Evolutionary conservation across 768 basidiomycete genomes (phyloP).

Genomic region (Fomitopsis pulvina): DNA sequence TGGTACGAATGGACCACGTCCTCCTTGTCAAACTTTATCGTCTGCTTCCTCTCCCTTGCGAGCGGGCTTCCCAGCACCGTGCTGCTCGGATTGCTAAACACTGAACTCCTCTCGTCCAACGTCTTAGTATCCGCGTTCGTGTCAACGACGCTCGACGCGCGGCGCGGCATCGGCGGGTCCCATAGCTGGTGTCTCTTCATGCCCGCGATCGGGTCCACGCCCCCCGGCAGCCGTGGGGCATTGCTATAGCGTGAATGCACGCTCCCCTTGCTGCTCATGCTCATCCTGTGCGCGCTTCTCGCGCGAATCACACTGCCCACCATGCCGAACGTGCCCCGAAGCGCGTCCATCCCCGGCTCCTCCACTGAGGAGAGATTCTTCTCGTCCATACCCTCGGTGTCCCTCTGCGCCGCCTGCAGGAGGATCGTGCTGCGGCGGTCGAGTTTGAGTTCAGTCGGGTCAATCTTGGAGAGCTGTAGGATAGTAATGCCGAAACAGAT

Average conservation of each 20-base stretch:
- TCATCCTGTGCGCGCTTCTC: constrained; percentile 35
- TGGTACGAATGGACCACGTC: constrained; percentile 75
- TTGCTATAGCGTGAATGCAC: constrained; percentile 20
- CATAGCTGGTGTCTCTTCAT: constrained; percentile 81
- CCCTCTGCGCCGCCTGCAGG: constrained; percentile 73
- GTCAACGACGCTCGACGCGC: constrained; percentile 2
- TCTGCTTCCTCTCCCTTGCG: constrained; percentile 29
- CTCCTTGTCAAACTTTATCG: constrained; percentile 73
- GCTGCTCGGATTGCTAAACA: constrained; percentile 11
- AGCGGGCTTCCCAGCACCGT: constrained; percentile 22
- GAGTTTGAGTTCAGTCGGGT: constrained; percentile 74
- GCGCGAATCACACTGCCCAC: constrained; percentile 87
- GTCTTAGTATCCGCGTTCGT: constrained; percentile 36
- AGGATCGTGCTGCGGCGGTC: constrained; percentile 89
- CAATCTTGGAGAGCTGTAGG: constrained; percentile 93
- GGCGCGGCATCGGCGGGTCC: constrained; percentile 72
- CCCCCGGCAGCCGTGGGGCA: constrained; percentile 17
- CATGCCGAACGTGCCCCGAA: constrained; percentile 87
- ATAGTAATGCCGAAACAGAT: constrained; percentile 92
- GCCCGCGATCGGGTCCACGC: constrained; percentile 35
- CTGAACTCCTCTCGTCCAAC: constrained; percentile 7
- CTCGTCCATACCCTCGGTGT: constrained; percentile 69
- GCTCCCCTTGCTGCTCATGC: constrained; percentile 19
- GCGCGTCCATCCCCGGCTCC: constrained; percentile 89
- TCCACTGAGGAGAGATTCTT: constrained; percentile 54